Conservation (phyloP, 2,329 filamentous ascomycete genomes). For the Rutstroemia sydowiana region DNA sequence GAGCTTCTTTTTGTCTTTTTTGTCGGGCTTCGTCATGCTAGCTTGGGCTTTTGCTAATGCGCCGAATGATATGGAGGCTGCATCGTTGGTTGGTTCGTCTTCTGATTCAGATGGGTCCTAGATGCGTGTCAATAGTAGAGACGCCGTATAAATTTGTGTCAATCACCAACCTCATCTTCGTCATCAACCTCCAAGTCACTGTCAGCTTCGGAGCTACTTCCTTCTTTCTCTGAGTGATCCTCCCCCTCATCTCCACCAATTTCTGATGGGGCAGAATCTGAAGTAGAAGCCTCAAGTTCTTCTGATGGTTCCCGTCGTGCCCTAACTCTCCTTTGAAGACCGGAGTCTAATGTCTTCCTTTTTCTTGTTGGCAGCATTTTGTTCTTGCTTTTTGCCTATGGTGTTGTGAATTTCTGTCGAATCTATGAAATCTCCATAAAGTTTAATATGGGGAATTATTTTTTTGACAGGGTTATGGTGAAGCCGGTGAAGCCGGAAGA, state of each 20-base stretch:
- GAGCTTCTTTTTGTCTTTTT: conserved; percentile 27
- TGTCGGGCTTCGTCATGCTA: conserved; percentile 40
- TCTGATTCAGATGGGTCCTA: conserved; percentile 17
- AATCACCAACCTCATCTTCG: conserved; percentile 14
- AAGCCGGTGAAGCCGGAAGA: conserved; percentile 3
- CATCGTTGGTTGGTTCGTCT: conserved; percentile 19
- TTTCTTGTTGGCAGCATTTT: conserved; percentile 26
- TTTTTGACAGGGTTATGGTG: not conserved
- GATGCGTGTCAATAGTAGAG: conserved; percentile 8
- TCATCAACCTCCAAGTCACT: conserved; percentile 28
- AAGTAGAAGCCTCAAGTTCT: conserved; percentile 28
- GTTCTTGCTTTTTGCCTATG: not conserved
- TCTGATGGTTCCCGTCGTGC: conserved; percentile 25
- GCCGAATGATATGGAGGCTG: conserved; percentile 71
- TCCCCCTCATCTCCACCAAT: conserved; percentile 33
- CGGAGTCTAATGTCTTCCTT: conserved; percentile 22
- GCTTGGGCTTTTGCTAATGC: conserved; percentile 83
- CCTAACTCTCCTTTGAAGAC: conserved; percentile 27
- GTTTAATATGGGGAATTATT: not conserved
- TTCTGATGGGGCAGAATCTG: conserved; percentile 28
- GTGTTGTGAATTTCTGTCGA: not conserved
- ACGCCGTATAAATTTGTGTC: not conserved
- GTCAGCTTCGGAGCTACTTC: conserved; percentile 32
- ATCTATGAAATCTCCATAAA: not conserved
- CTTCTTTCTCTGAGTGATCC: conserved; percentile 26